Evolutionary conservation across 2,329 filamentous ascomycete species (phyloP).

Genomic region (Alternaria triticimaculans): DNA sequence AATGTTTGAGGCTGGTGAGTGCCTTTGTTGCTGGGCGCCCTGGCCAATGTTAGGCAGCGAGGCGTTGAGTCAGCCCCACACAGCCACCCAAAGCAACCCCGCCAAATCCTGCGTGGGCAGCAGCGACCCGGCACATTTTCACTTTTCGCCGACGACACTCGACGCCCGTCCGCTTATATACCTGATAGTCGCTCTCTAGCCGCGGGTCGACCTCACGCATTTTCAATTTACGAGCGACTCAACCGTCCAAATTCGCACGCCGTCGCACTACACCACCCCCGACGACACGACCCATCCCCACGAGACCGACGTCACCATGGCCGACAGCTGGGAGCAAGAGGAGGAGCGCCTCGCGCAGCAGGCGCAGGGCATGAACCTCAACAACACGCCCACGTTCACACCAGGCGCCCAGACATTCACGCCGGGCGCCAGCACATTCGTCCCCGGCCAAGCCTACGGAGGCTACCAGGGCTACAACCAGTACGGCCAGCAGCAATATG

Average conservation of each 20-base stretch:
- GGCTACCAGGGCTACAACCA: conserved; percentile 68
- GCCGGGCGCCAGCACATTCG: conserved; percentile 12
- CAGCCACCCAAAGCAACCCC: conserved; percentile 24
- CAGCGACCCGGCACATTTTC: conserved; percentile 30
- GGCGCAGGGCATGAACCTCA: conserved; percentile 47
- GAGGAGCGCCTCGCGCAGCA: conserved; percentile 79
- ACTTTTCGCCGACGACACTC: conserved; percentile 25
- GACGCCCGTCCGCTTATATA: conserved; percentile 7
- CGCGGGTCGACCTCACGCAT: conserved; percentile 1
- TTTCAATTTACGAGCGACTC: not conserved
- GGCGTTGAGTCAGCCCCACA: conserved; percentile 24
- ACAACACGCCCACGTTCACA: conserved; percentile 24
- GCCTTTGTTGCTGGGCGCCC: conserved; percentile 19
- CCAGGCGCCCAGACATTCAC: conserved; percentile 23
- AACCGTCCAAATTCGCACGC: not conserved
- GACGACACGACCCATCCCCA: conserved; percentile 7
- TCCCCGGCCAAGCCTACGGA: conserved; percentile 21
- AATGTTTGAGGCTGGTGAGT: conserved; percentile 19
- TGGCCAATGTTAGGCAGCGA: conserved; percentile 36
- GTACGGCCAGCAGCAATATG: conserved; percentile 56
- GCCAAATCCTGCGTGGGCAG: conserved; percentile 28
- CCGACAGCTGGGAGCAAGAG: conserved; percentile 94
- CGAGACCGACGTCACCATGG: conserved; percentile 64
- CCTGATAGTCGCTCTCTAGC: conserved; percentile 11
- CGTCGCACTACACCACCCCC: conserved; percentile 6